Base-by-base conservation (phyloP, 2,329 filamentous ascomycete species). In the Colletotrichum sojae region DNA sequence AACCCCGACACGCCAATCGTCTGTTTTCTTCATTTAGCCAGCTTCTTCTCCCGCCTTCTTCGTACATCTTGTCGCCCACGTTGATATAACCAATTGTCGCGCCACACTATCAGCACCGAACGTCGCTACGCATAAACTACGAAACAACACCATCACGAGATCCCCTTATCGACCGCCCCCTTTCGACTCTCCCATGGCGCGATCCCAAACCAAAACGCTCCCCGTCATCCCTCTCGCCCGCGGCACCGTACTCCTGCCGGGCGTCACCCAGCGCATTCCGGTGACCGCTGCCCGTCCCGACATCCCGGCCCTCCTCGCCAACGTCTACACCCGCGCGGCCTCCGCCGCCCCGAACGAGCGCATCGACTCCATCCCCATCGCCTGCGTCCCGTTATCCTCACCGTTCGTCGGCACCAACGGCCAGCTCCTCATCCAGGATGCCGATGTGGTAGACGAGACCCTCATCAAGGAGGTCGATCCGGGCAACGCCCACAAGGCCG, bases 351-450 rank as follows among this genome's bases (percentile, higher is more conserved):
- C 90, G 31, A 88, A 86, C 71, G 86, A 90, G 73, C 84, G 88
- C 71, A 85, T 91, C 76, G 88, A 90, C 73, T 84, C 85, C 73
- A 90, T 97, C 73, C 91, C 93, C 9, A 91, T 98, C 73, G 94
- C 92, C 61, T 98, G 95, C 79, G 90, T 98, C 63, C 96, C 96
- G 20, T 85, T 98, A 69, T 91, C 86, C 72, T 96, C 94, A 57
- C 91, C 91, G 4, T 87, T 91, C 25, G 85, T 97, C 27, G 91
- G 90, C 67, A 86, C 87, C 31, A 90, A 94, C 76, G 94, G 94
- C 52, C 91, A 95, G 79, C 88, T 90, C 66, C 85, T 97, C 72
- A 88, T 97, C 63, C 89, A 92, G 62, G 86, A 90, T 76, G 88
- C 86, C 46, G 87, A 88, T 25, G 82, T 84, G 48, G 84, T 85